These are phyloP conservation scores for Flaveria sonorensis DNA, from an alignment of 129 eudicot species.

Conservation along the genomic window DNA sequence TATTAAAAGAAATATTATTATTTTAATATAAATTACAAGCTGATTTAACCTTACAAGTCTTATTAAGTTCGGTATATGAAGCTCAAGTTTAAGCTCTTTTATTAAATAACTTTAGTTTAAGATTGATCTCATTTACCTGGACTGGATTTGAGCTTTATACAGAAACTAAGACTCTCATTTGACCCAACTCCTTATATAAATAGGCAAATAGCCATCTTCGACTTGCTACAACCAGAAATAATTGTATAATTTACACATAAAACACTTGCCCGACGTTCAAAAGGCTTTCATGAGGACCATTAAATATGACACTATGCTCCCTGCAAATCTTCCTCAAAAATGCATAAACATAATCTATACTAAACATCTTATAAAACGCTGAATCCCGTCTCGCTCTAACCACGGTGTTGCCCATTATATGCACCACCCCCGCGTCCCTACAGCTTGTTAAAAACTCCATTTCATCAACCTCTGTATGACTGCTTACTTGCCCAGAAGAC, in stretches of 20 bases:
- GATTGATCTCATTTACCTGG: no score
- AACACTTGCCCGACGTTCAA: conserved; percentile 92
- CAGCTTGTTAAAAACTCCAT: conserved; percentile 68
- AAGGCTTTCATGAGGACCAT: conserved; percentile 92
- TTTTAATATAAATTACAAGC: no score
- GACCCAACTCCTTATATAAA: neutral
- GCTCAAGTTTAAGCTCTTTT: no score
- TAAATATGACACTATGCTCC: conserved; percentile 88
- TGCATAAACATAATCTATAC: conserved; percentile 86
- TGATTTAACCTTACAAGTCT: no score
- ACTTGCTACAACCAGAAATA: neutral
- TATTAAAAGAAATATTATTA: no score
- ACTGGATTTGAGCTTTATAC: no score
- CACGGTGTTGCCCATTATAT: conserved; percentile 84
- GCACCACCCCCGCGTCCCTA: conserved; percentile 92
- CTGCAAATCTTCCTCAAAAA: conserved; percentile 94
- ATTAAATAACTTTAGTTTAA: no score
- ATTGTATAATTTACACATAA: conserved; percentile 54
- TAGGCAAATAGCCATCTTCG: neutral
- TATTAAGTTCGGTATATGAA: no score
- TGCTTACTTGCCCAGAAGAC: conserved; percentile 65
- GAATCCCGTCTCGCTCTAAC: conserved; percentile 80
- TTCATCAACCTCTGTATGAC: conserved; percentile 69
- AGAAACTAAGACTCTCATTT: no score
- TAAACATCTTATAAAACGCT: conserved; percentile 52